phyloP scores from a whole-genome alignment of 352 stramenopile species.

The Phytophthora nicotianae region DNA sequence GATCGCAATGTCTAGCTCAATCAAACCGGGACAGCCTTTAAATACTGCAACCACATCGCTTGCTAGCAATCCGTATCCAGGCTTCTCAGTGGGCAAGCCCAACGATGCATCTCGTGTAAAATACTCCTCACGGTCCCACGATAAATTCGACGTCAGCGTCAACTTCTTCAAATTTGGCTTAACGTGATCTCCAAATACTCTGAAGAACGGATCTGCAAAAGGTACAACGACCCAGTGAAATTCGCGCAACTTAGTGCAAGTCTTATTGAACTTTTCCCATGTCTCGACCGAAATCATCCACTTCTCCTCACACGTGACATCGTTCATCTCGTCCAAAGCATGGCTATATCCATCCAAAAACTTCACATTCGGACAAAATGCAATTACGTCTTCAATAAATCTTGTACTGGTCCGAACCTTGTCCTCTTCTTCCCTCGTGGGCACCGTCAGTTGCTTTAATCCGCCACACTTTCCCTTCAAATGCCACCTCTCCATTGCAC shows the following conservation, averaged over 20 bases:
- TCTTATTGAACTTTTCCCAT: conserved; percentile 45
- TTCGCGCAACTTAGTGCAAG: conserved; percentile 40
- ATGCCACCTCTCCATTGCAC: conserved; percentile 36
- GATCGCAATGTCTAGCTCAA: conserved; percentile 41
- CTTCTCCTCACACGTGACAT: conserved; percentile 35
- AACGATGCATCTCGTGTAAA: conserved; percentile 19
- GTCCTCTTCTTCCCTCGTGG: conserved; percentile 32
- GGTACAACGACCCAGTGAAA: conserved; percentile 49
- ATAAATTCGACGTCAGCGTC: conserved; percentile 42
- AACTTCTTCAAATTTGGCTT: conserved; percentile 46
- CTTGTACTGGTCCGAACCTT: conserved; percentile 21
- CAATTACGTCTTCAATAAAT: conserved; percentile 43
- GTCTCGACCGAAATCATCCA: conserved; percentile 40
- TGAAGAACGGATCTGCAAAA: conserved; percentile 50
- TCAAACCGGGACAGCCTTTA: conserved; percentile 42
- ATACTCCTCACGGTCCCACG: conserved; percentile 46
- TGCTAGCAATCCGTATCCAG: conserved; percentile 32
- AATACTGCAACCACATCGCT: conserved; percentile 34
- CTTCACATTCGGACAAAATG: conserved; percentile 41
- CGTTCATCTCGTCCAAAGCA: conserved; percentile 38
- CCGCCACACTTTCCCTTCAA: conserved; percentile 38
- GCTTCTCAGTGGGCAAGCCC: conserved; percentile 5
- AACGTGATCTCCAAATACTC: conserved; percentile 39
- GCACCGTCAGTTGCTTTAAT: conserved; percentile 40
- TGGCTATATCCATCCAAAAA: conserved; percentile 42